Percentiles rank a stretch among this genome's conserved stretches.
Evolutionary conservation across 176 grass and related monocot genomes (phyloP).

Genomic region (Oryza glumipatula): DNA sequence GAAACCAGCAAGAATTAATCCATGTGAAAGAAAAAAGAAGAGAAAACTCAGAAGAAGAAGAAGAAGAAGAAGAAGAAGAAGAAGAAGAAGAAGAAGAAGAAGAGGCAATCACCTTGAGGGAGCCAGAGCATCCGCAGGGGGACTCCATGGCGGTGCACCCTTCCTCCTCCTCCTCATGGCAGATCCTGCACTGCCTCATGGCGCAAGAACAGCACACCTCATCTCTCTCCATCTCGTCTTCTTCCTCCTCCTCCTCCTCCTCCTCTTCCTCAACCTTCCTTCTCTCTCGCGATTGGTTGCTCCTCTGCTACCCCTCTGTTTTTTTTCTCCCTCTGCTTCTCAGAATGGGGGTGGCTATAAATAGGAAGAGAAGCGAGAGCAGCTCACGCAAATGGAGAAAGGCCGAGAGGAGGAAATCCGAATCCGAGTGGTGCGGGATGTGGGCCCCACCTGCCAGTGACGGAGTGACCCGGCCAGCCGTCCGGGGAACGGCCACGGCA

Average conservation of each 20-base stretch:
- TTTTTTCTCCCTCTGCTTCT: background rate
- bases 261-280: conserved; percentile 13
- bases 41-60: background rate
- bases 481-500: conserved; percentile 17
- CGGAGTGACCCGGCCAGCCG: background rate
- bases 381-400: background rate
- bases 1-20: background rate
- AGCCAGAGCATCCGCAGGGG: conserved; percentile 80
- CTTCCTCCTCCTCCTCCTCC: background rate
- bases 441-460: background rate
- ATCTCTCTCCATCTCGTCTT: conserved; percentile 21
- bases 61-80: background rate
- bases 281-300: conserved; percentile 13
- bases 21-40: background rate
- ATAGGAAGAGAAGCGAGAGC: conserved; percentile 13
- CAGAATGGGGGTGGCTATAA: conserved; percentile 23
- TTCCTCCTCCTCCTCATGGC: conserved; percentile 78
- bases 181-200: conserved; percentile 73
- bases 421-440: background rate
- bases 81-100: background rate
- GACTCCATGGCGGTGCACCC: conserved; percentile 63
- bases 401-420: background rate
- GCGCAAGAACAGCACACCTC: conserved; percentile 26
- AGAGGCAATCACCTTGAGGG: conserved; percentile 63
- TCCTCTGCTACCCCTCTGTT: background rate